phyloP scores from a whole-genome alignment of 352 stramenopile species.

The Phytophthora crassamura region DNA sequence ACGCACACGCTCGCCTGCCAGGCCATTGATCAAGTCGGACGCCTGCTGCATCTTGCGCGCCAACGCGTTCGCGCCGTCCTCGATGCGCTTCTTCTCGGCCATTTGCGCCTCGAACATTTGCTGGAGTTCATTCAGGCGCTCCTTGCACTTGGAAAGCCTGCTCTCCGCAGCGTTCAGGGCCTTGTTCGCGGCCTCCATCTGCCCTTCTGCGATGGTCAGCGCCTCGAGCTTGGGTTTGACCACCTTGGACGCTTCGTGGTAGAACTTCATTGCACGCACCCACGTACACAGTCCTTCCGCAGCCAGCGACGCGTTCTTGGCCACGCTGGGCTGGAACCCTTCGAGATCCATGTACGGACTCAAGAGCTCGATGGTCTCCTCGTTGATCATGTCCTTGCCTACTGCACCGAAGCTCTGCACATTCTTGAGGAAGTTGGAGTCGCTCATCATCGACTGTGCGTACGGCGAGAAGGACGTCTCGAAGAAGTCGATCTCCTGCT shows the following conservation, averaged over 20 bases:
- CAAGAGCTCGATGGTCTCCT: constrained; percentile 99
- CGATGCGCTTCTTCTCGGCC: constrained; percentile 96
- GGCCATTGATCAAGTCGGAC: constrained; percentile 96
- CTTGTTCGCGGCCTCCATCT: constrained; percentile 98
- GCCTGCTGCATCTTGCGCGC: constrained; percentile 98
- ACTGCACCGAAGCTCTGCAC: constrained; percentile 95
- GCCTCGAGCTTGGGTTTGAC: constrained; percentile 99
- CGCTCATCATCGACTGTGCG: constrained; percentile 95
- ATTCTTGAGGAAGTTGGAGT: constrained; percentile 97
- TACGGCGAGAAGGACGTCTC: constrained; percentile 97
- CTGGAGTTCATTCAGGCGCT: constrained; percentile 95
- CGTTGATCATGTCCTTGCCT: constrained; percentile 98
- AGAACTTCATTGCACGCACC: constrained; percentile 98
- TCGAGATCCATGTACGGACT: constrained; percentile 97
- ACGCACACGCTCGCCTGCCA: constrained; percentile 95
- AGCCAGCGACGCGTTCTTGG: constrained; percentile 97
- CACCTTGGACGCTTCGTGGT: constrained; percentile 98
- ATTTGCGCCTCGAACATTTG: constrained; percentile 98
- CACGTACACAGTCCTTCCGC: constrained; percentile 98
- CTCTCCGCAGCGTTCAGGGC: constrained; percentile 93
- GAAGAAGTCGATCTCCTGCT: constrained; percentile 97
- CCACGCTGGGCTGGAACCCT: constrained; percentile 94
- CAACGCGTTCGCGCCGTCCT: constrained; percentile 95
- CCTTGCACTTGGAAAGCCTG: constrained; percentile 94
- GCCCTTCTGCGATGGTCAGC: constrained; percentile 94